These are phyloP conservation scores for Hymenoscyphus linearis DNA, from an alignment of 2,329 filamentous ascomycete genomes.

Conservation along the genomic window DNA sequence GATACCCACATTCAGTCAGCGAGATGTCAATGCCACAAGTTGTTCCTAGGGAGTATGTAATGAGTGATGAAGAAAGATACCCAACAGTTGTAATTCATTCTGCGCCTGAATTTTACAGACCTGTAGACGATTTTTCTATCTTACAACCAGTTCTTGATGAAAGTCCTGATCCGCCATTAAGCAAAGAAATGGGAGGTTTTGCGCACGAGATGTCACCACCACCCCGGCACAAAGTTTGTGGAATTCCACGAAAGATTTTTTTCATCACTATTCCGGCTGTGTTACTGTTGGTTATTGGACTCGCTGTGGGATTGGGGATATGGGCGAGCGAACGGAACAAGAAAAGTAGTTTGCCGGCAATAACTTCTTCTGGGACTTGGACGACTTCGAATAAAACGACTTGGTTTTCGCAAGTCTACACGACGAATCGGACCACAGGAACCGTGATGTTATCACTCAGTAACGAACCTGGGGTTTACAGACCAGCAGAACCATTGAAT, in stretches of 20 bases:
- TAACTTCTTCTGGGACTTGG: constrained; percentile 9
- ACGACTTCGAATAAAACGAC: constrained; percentile 3
- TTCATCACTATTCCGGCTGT: neutral
- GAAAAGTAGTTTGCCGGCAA: constrained; percentile 1
- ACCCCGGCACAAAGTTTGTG: neutral
- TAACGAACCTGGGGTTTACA: neutral
- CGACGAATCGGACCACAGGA: constrained; percentile 2
- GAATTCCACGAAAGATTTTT: neutral
- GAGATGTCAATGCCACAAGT: neutral
- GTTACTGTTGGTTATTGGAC: constrained; percentile 8
- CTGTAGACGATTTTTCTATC: neutral
- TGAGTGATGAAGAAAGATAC: constrained; percentile 13
- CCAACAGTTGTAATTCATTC: constrained; percentile 6
- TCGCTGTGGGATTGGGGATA: constrained; percentile 1
- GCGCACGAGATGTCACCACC: neutral
- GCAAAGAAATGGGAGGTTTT: neutral
- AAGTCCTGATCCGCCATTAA: neutral
- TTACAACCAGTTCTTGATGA: neutral
- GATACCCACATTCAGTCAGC: constrained; percentile 2
- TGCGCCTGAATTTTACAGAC: neutral
- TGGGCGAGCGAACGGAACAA: neutral
- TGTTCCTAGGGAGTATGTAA: constrained; percentile 3
- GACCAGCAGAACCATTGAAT: constrained; percentile 3
- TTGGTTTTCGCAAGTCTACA: constrained; percentile 11
- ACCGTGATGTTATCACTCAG: neutral